These are phyloP conservation scores for Penicillium sp. DNA, from an alignment of 2,329 filamentous ascomycete species.

Conservation along the genomic window DNA sequence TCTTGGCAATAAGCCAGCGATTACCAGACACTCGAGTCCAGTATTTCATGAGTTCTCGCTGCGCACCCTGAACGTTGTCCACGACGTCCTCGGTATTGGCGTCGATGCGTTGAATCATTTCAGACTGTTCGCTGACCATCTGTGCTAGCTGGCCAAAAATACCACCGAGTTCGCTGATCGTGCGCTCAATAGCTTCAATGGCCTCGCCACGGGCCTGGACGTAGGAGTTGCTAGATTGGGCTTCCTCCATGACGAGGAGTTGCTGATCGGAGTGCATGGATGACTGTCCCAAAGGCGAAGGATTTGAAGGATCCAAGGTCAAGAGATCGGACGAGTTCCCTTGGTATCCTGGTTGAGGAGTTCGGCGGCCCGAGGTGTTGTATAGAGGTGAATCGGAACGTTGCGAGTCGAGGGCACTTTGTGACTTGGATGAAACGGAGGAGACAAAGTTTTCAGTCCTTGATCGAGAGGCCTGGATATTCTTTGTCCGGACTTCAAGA, in stretches of 20 bases:
- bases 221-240: constrained; percentile 80
- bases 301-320: constrained; percentile 71
- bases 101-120: constrained; percentile 97
- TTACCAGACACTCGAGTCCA: constrained; percentile 94
- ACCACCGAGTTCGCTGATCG: constrained; percentile 85
- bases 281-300: constrained; percentile 49
- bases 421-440: constrained; percentile 76
- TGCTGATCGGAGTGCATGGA: constrained; percentile 75
- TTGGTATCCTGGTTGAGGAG: constrained; percentile 58
- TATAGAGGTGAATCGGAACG: constrained; percentile 86
- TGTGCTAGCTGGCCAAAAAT: constrained; percentile 94
- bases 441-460: constrained; percentile 97
- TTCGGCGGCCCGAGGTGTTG: constrained; percentile 70
- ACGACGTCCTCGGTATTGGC: constrained; percentile 98
- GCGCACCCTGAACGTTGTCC: constrained; percentile 96
- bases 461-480: constrained; percentile 90
- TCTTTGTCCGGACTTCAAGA: constrained; percentile 92
- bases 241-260: constrained; percentile 90
- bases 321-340: constrained; percentile 66
- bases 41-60: constrained; percentile 93
- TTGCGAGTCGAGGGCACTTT: constrained; percentile 62
- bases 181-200: constrained; percentile 95
- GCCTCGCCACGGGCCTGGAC: constrained; percentile 93
- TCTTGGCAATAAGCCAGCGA: constrained; percentile 87
- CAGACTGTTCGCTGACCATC: constrained; percentile 96